These are phyloP conservation scores for Yamadazyma pseudoaaseri DNA, from an alignment of 1,139 yeast species.

Conservation along the genomic window DNA sequence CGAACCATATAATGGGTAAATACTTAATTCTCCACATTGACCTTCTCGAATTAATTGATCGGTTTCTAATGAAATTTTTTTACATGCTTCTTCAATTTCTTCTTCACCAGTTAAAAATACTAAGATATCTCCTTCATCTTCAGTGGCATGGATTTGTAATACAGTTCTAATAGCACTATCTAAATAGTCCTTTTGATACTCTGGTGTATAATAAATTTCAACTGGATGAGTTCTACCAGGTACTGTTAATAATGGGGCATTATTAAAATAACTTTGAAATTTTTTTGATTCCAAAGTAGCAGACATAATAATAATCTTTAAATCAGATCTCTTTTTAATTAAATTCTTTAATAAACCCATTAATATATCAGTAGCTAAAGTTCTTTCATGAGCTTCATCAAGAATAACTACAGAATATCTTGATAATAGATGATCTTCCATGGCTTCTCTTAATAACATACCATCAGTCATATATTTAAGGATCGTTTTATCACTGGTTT, in stretches of 20 bases:
- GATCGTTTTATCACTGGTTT: slow-evolving; percentile 74
- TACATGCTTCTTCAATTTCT: slow-evolving; percentile 95
- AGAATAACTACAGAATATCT: slow-evolving; percentile 87
- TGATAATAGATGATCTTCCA: slow-evolving; percentile 85
- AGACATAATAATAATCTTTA: slow-evolving; percentile 93
- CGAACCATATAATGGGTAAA: slow-evolving; percentile 93
- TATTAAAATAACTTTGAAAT: slow-evolving; percentile 83
- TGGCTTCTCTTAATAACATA: slow-evolving; percentile 95
- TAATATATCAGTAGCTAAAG: slow-evolving; percentile 91
- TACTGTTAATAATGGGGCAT: slow-evolving; percentile 92
- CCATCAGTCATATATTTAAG: slow-evolving; percentile 98
- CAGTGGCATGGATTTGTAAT: slow-evolving; percentile 94
- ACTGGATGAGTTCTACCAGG: slow-evolving; percentile 99
- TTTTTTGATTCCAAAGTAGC: slow-evolving; percentile 98
- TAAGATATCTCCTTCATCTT: slow-evolving; percentile 88
- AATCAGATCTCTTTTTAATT: slow-evolving; percentile 74
- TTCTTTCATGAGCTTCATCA: slow-evolving; percentile 98
- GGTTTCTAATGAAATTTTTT: slow-evolving; percentile 81
- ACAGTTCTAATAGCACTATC: slow-evolving; percentile 96
- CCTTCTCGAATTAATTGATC: slow-evolving; percentile 88
- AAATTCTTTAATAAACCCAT: slow-evolving; percentile 94
- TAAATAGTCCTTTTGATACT: slow-evolving; percentile 89
- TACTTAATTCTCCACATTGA: slow-evolving; percentile 83
- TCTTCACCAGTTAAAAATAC: slow-evolving; percentile 95
- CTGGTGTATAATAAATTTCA: slow-evolving; percentile 95